A percentile compares a stretch with the other conserved stretches of the same genome.
These are phyloP conservation scores for Lachnellula occidentalis DNA, from an alignment of 2,329 filamentous ascomycete species.

Conservation along the genomic window DNA sequence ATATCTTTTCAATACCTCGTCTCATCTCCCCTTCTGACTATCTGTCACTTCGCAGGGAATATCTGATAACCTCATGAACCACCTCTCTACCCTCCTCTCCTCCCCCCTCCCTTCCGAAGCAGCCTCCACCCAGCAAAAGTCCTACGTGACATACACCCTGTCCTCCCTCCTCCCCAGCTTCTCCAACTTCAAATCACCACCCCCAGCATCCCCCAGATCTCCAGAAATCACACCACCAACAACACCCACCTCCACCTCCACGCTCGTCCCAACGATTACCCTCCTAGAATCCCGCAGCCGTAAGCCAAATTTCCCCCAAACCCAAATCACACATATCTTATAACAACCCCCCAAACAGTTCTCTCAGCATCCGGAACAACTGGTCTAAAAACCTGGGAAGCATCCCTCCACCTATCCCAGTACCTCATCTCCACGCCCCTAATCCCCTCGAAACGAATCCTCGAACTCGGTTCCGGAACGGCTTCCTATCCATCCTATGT, in stretches of 20 bases:
- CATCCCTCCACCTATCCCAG: conserved; percentile 65
- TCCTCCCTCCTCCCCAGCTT: conserved; percentile 14
- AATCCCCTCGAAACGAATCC: conserved; percentile 50
- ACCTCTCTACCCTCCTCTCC: conserved; percentile 60
- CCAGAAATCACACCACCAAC: no score
- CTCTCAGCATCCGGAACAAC: conserved; percentile 69
- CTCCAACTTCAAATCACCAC: conserved; percentile 1
- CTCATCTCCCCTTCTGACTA: conserved; percentile 18
- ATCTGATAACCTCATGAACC: conserved; percentile 70
- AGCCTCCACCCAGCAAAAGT: conserved; percentile 63
- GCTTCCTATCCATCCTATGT: conserved; percentile 68
- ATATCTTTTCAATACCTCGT: conserved; percentile 3
- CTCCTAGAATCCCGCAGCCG: conserved; percentile 61
- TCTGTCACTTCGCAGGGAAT: conserved; percentile 58
- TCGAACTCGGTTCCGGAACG: conserved; percentile 76
- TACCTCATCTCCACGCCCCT: conserved; percentile 47
- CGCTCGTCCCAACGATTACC: conserved; percentile 41
- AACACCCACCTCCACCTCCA: no score
- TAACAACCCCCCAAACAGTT: conserved; percentile 30
- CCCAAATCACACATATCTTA: no score
- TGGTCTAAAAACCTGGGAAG: conserved; percentile 76
- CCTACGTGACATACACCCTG: conserved; percentile 66
- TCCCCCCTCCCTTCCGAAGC: conserved; percentile 59
- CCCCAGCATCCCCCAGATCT: neutral
- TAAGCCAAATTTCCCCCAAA: no score